Evolutionary conservation across 2,329 filamentous ascomycete genomes (phyloP).

Genomic region (Talaromyces verruculosus): DNA sequence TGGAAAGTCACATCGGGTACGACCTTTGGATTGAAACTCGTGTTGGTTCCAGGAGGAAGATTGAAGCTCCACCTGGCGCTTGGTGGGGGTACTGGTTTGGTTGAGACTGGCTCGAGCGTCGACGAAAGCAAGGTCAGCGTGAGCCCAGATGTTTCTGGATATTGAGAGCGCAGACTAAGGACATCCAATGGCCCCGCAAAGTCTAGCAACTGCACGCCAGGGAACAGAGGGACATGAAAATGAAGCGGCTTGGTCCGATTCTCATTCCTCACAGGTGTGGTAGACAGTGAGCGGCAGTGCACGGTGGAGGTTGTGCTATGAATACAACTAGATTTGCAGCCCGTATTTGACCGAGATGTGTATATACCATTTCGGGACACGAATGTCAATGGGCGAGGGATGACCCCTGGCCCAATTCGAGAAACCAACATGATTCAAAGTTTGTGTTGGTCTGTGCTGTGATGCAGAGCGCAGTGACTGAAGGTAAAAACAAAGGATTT

Average conservation of each 20-base stretch:
- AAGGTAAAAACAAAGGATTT: background rate
- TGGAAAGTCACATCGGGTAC: slow-evolving; percentile 16
- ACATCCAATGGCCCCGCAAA: slow-evolving; percentile 13
- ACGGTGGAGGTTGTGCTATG: background rate
- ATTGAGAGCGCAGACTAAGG: slow-evolving; percentile 11
- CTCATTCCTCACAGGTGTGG: background rate
- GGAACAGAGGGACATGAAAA: slow-evolving; percentile 15
- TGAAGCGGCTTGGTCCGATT: slow-evolving; percentile 9
- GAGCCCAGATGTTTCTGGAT: slow-evolving; percentile 10
- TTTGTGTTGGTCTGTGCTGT: slow-evolving; percentile 6
- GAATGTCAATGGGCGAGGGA: background rate
- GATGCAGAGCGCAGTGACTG: background rate
- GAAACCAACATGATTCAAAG: background rate
- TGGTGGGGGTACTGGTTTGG: slow-evolving; percentile 11
- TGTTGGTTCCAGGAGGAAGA: slow-evolving; percentile 8
- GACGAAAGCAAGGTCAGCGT: slow-evolving; percentile 15
- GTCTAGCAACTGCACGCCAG: slow-evolving; percentile 16
- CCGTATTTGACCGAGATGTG: background rate
- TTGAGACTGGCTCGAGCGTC: slow-evolving; percentile 12
- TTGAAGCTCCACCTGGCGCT: slow-evolving; percentile 14
- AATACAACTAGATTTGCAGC: slow-evolving; percentile 3
- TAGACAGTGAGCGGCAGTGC: background rate
- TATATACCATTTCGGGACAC: slow-evolving; percentile 8
- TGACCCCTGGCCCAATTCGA: background rate
- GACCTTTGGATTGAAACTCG: slow-evolving; percentile 10